Evolutionary conservation across 768 basidiomycete species (phyloP).

Genomic region (Boletus vermiculosoides): DNA sequence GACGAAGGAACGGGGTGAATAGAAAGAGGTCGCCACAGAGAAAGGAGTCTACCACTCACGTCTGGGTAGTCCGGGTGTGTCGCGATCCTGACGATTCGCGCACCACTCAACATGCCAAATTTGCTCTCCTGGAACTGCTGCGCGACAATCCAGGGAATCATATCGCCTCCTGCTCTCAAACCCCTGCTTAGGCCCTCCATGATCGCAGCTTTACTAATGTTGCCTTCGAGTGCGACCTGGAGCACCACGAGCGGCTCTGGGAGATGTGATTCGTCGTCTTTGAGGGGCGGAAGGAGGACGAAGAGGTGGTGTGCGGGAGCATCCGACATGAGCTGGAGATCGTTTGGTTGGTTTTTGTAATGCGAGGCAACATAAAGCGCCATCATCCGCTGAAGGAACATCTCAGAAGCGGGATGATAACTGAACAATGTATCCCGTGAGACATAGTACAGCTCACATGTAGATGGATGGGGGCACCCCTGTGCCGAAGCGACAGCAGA

Average conservation of each 20-base stretch:
- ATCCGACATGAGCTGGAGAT: constrained; percentile 95
- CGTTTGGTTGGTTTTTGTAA: constrained; percentile 99
- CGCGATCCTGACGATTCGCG: constrained; percentile 87
- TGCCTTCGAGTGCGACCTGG: constrained; percentile 94
- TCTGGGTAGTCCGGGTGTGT: constrained; percentile 94
- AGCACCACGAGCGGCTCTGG: constrained; percentile 95
- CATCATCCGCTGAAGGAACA: constrained; percentile 98
- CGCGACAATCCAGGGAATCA: constrained; percentile 96
- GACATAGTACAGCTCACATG: constrained; percentile 95
- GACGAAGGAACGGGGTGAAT: background rate
- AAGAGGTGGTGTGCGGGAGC: constrained; percentile 97
- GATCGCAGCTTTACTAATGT: constrained; percentile 81
- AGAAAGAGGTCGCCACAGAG: background rate
- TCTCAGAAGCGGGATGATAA: constrained; percentile 95
- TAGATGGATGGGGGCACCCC: constrained; percentile 92
- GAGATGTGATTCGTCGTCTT: constrained; percentile 84
- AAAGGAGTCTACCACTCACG: constrained; percentile 45
- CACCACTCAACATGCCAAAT: constrained; percentile 90
- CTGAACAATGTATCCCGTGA: constrained; percentile 95
- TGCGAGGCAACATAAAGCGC: constrained; percentile 95
- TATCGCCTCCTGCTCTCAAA: constrained; percentile 84
- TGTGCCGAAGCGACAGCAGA: constrained; percentile 42
- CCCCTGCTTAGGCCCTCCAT: constrained; percentile 85
- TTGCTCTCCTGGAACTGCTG: constrained; percentile 96
- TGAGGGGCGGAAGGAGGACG: constrained; percentile 89